Percentiles rank a stretch among this genome's conserved stretches.
Conservation (phyloP, 1,284 basidiomycete species). For the Irpex sp. region DNA sequence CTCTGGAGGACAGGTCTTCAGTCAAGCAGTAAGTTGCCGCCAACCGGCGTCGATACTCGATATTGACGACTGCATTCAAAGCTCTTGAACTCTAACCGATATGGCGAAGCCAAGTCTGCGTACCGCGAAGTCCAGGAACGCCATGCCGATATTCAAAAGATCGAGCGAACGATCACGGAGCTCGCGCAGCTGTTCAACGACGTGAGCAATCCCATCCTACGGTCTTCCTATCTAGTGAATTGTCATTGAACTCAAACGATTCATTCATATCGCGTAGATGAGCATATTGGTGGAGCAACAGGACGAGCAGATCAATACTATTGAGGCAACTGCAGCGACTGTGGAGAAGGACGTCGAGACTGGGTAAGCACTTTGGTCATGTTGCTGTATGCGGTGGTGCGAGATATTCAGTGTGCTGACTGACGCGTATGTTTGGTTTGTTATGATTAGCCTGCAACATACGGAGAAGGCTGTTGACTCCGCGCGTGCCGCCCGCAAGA, state of each 20-base stretch:
- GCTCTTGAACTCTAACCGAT: slow-evolving; percentile 89
- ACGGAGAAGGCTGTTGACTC: slow-evolving; percentile 85
- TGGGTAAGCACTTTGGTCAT: slow-evolving; percentile 53
- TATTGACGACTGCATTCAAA: slow-evolving; percentile 26
- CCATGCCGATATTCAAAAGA: slow-evolving; percentile 93
- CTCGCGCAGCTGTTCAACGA: slow-evolving; percentile 96
- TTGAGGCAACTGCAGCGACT: slow-evolving; percentile 70
- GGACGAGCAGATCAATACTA: slow-evolving; percentile 79
- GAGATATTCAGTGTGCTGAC: background rate
- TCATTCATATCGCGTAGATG: slow-evolving; percentile 49
- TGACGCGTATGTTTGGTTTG: background rate
- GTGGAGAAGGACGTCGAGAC: slow-evolving; percentile 81
- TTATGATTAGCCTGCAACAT: slow-evolving; percentile 58
- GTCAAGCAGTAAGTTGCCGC: slow-evolving; percentile 73
- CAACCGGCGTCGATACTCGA: background rate
- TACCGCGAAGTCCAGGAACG: slow-evolving; percentile 96
- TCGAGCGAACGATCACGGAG: slow-evolving; percentile 90
- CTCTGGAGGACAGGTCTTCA: slow-evolving; percentile 86
- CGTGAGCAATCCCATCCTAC: slow-evolving; percentile 35
- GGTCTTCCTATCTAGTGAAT: too few relatives aligned
- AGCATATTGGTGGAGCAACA: slow-evolving; percentile 91
- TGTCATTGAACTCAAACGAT: background rate
- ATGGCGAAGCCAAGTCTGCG: slow-evolving; percentile 86
- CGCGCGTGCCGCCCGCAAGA: slow-evolving; percentile 88
- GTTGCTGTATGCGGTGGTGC: background rate